These are phyloP conservation scores for Strobilomyces echinocephalus DNA, from an alignment of 768 basidiomycete genomes.

Conservation along the genomic window DNA sequence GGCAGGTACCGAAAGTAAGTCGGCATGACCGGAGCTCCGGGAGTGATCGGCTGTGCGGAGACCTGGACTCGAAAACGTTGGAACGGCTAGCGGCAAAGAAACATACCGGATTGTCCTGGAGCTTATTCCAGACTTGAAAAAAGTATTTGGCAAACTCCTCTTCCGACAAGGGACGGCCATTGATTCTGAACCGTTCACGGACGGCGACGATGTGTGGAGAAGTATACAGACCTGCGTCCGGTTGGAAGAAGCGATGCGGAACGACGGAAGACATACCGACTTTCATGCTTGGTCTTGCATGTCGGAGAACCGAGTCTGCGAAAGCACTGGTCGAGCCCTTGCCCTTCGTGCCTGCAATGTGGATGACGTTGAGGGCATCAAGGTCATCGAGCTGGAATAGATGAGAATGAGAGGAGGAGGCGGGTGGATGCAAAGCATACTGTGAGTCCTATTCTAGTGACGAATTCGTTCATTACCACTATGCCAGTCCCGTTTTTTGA, in stretches of 20 bases:
- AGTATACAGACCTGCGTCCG: conserved; percentile 76
- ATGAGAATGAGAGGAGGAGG: conserved; percentile 9
- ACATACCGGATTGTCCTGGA: conserved; percentile 65
- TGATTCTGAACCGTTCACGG: conserved; percentile 90
- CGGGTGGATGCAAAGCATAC: conserved; percentile 41
- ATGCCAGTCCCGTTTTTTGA: conserved; percentile 55
- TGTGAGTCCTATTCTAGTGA: conserved; percentile 78
- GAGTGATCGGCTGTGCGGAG: conserved; percentile 38
- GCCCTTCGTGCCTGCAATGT: conserved; percentile 97
- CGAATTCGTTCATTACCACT: conserved; percentile 87
- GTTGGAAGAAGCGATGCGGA: not conserved
- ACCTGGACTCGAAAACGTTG: not conserved
- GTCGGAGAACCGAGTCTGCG: conserved; percentile 78
- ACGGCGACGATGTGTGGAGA: conserved; percentile 96
- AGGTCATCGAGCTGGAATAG: conserved; percentile 66
- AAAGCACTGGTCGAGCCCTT: conserved; percentile 98
- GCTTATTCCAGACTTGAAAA: conserved; percentile 91
- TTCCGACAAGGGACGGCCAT: conserved; percentile 86
- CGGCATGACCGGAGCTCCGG: conserved; percentile 68
- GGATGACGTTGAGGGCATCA: conserved; percentile 85
- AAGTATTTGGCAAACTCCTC: conserved; percentile 86
- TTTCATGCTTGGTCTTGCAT: conserved; percentile 68
- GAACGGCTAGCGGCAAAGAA: not conserved
- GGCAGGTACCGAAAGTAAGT: conserved; percentile 90
- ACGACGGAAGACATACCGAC: conserved; percentile 51